Evolutionary conservation across 192 early-diverging fungal genomes (phyloP), one percentile per base, ranked within the genome.

Genomic region (Spizellomyces sp.): DNA sequence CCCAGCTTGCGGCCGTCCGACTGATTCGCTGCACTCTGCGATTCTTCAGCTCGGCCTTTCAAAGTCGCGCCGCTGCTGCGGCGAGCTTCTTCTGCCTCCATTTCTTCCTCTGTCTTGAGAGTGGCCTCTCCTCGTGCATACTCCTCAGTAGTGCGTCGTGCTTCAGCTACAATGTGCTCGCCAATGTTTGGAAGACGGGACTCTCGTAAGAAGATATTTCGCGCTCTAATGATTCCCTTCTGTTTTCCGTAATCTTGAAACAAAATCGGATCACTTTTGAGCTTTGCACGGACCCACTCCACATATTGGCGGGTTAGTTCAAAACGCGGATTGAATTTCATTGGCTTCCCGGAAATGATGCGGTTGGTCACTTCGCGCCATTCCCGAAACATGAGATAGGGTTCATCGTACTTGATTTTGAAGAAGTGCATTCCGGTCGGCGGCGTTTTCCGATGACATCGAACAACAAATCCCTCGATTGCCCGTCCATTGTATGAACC

Each of bases 331-430:
- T 79, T 76, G 66, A 75, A 80, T 61, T 70, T 77, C 62, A 27
- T 62, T 4, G 86, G 67, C 46, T 79, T 77, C 9, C 77, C 77
- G 8, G 58, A 45, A 8, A 93, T 68, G 0, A 94, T 63, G 15
- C 63, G 64, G 70, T 89, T 90, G 9, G 96, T 99, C 7, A 95
- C 71, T 70, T 98, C 95, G n/a, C 96, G 86, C 93, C 96, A 99
- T 62, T 99, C 96, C 27, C 95, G 87, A 80, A 92, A 99, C 88
- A 95, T 90, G 45, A 98, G 75, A 59, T 99, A 99, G 0, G 94
- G 92, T 74, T 93, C 90, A 59, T 99, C 94, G 74, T 92, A 96
- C 74, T 98, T 98, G 80, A 96, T 85, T 82, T 99, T 99, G 85
- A 95, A 96, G 61, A 91, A 89, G 43, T 65, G 61, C 6, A 83